Base-by-base conservation (phyloP, 768 basidiomycete genomes). In the Xanthoconium purpureum region DNA sequence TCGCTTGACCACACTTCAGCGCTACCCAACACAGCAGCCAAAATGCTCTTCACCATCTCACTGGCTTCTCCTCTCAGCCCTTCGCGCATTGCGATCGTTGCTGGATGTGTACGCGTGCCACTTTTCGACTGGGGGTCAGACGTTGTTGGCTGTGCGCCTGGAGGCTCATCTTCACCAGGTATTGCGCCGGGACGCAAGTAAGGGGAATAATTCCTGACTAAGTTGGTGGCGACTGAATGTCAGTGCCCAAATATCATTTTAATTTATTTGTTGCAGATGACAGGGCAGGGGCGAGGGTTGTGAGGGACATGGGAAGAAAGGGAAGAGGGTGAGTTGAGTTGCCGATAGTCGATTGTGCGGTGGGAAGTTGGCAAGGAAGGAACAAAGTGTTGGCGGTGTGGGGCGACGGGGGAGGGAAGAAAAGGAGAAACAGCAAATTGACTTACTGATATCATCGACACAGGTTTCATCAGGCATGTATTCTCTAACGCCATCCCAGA, bases 191-290 rank as follows among this genome's bases (percentile, higher is more conserved):
- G 60, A 51, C 83, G 72, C 63, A 96, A 80, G 74, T 94, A 88
- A 15, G 94, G 93, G 43, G 89, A 90, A 71, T 95, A 94, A 68
- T 94, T 94, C 78, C 83, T 81, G 79, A 92, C 90, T 89, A 95
- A 77, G 80, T 93, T 91, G 65, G 78, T 81, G 73, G 81, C 81
- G 82, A 94, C 94, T 94, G 77, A 67, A 74, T 58, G 77, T 88
- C 83, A 89, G 87, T 84, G 81, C 82, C 78, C 80, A 78, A 52
- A 33, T 56, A 57, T 61, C 40, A 59, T 60, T 59, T 62, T 54
- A 56, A 2, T 60, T 63, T 59, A 64, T 65, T 53, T 29, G 56
- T 61, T 55, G 60, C 57, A 50, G 62, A 57, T 55, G 56, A 35
- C 59, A 58, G 61, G 60, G 57, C 62, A 70, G 59, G 63, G 76